Evolutionary conservation across 345 rosid genomes (phyloP).

Genomic region (thale cress (Arabidopsis thaliana)): TAIR10.1 NC_003070.9:4536001-4536500

Average conservation of each 20-base stretch:
- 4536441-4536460: neutral
- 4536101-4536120: slow-evolving; percentile 19
- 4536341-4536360: neutral
- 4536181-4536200: neutral
- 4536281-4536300: slow-evolving; percentile 41
- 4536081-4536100: neutral
- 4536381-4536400: neutral
- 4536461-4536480: neutral
- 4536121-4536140: slow-evolving; percentile 7
- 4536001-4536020: neutral
- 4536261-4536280: slow-evolving; percentile 29
- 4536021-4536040: slow-evolving; percentile 1
- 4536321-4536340: slow-evolving; percentile 14
- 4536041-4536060: neutral
- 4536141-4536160: slow-evolving; percentile 21
- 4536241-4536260: slow-evolving; percentile 38
- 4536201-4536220: slow-evolving; percentile 5
- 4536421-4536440: neutral
- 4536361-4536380: slow-evolving; percentile 7
- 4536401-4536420: neutral
- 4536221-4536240: slow-evolving; percentile 27
- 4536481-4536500: neutral
- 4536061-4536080: neutral
- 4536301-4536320: slow-evolving; percentile 16
- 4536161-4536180: slow-evolving; percentile 16